Base-by-base conservation (phyloP, 2,329 filamentous ascomycete species). In the Xylaria multiplex region DNA sequence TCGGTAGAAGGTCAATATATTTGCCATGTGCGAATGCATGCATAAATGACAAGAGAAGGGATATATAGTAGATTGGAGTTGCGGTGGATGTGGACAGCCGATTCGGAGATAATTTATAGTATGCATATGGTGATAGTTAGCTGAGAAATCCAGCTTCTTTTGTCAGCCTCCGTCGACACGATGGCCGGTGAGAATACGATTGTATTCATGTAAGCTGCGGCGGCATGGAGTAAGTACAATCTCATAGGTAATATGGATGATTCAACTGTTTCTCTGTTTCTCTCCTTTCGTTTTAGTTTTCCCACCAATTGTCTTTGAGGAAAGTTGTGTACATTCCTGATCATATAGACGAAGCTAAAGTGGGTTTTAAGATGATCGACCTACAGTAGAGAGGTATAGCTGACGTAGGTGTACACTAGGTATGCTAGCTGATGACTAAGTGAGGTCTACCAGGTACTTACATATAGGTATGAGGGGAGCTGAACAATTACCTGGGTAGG, bases 1-100 rank as follows among this genome's bases (percentile, higher is more conserved):
- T 58, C 62, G 59, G 62, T 56, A 65, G 50, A 58, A 59, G 62
- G 59, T 22, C 57, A 63, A 68, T 69, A 54, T 69, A 66, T 55
- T 53, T 68, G 64, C 66, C 66, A 64, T 69, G 64, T 69, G 64
- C 60, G 60, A 69, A 61, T 66, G 59, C 56, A 64, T 55, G 63
- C 61, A 65, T 52, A 48, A 45, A 65, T 52, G 53, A 40, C 42
- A 19, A 16, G 53, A 52, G 52, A 42, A 55, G 27, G 32, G 22
- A 43, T 14, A 58, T 64, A 64, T 48, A 64, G 60, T 50, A 22
- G 19, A 52, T 66, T 62, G 62, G 55, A 59, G 64, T 49, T 59
- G n/a, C 35, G 37, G 62, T 62, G 58, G 53, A 54, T 43, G 24
- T 65, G 56, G 43, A 59, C 30, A 52, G 58, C 58, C 45, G 52